These are phyloP conservation scores for Scorias spongiosa DNA, from an alignment of 2,329 filamentous ascomycete species.

Conservation along the genomic window DNA sequence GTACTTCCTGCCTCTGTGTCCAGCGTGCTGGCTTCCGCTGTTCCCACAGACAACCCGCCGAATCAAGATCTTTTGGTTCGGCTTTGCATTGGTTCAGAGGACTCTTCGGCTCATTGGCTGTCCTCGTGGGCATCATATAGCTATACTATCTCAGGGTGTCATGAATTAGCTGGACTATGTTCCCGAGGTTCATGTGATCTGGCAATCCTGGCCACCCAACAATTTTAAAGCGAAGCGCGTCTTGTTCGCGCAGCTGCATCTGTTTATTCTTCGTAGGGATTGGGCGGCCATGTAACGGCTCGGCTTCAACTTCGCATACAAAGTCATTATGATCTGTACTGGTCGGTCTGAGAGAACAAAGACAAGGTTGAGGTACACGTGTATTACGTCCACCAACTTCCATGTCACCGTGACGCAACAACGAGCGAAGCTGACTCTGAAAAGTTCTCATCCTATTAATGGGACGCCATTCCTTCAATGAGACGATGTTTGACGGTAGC, in stretches of 20 bases:
- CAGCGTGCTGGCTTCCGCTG: conserved; percentile 51
- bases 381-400: too few species aligned
- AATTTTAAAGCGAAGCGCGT: conserved; percentile 44
- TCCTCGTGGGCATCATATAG: conserved; percentile 43
- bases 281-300: conserved; percentile 21
- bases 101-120: conserved; percentile 26
- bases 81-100: conserved; percentile 23
- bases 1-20: conserved; percentile 42
- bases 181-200: conserved; percentile 54
- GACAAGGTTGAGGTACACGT: too few species aligned
- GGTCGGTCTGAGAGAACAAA: too few species aligned
- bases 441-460: too few species aligned
- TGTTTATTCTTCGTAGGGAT: conserved; percentile 34
- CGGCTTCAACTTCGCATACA: too few species aligned
- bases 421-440: too few species aligned
- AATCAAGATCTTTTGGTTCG: conserved; percentile 42
- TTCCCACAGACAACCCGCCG: conserved; percentile 55
- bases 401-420: too few species aligned
- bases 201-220: conserved; percentile 49
- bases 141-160: conserved; percentile 54
- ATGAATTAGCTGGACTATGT: conserved; percentile 50
- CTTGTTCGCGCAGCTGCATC: conserved; percentile 34
- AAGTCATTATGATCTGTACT: too few species aligned
- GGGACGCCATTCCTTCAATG: too few species aligned
- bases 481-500: too few species aligned